A percentile compares a stretch with the other conserved stretches of the same genome.
Evolutionary conservation across 768 basidiomycete genomes (phyloP).

Genomic region (Panaeolus cyanescens): DNA sequence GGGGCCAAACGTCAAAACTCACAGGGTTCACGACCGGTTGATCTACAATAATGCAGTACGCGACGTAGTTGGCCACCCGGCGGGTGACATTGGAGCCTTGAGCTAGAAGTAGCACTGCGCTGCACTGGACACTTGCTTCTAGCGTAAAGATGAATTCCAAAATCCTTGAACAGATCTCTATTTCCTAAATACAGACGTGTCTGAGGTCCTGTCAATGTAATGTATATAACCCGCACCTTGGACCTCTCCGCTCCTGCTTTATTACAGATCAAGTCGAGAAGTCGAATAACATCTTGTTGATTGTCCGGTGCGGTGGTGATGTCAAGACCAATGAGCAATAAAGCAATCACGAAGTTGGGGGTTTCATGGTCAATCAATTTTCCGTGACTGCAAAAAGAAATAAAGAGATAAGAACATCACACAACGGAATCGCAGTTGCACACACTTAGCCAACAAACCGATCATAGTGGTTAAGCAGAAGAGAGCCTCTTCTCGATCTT

Average conservation of each 20-base stretch:
- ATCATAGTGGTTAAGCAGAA: background rate
- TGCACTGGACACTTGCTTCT: slow-evolving; percentile 50
- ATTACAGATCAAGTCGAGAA: slow-evolving; percentile 38
- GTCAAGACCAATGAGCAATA: slow-evolving; percentile 63
- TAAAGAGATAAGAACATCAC: background rate
- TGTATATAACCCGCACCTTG: too few species aligned
- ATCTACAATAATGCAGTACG: slow-evolving; percentile 47
- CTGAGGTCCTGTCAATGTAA: too few species aligned
- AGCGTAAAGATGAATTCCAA: slow-evolving; percentile 40
- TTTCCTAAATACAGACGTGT: slow-evolving; percentile 38
- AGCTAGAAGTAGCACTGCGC: slow-evolving; percentile 51
- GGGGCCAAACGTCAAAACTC: slow-evolving; percentile 7
- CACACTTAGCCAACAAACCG: background rate
- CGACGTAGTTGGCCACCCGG: slow-evolving; percentile 60
- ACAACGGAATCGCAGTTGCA: background rate
- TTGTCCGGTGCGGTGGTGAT: slow-evolving; percentile 44
- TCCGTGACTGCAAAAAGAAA: slow-evolving; percentile 26
- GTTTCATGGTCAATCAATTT: slow-evolving; percentile 39
- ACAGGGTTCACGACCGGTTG: slow-evolving; percentile 23
- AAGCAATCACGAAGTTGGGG: slow-evolving; percentile 46
- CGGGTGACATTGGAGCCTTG: slow-evolving; percentile 49
- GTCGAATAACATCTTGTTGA: slow-evolving; percentile 43
- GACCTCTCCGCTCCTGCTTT: background rate
- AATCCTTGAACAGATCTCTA: slow-evolving; percentile 45
- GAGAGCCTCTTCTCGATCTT: background rate